Percentiles rank a stretch among this genome's conserved stretches.
phyloP scores from a whole-genome alignment of 495 filamentous ascomycete species.

The Rhypophila decipiens region DNA sequence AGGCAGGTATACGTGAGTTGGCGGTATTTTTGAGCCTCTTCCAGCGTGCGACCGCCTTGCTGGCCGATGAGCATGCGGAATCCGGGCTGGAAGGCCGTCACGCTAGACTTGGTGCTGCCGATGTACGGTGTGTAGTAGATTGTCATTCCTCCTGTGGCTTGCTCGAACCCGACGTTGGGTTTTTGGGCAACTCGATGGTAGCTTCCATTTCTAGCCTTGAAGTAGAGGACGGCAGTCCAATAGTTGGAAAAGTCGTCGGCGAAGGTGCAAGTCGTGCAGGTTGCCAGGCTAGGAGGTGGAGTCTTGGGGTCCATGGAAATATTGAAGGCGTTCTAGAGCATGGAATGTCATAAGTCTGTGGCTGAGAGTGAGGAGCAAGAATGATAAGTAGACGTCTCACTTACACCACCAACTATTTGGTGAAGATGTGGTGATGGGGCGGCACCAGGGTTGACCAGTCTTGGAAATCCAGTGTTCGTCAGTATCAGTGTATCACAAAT shows the following conservation, averaged over 20 bases:
- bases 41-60: slow-evolving; percentile 33
- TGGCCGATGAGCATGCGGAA: slow-evolving; percentile 73
- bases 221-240: slow-evolving; percentile 41
- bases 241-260: slow-evolving; percentile 21
- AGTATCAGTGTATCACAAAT: background rate
- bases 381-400: background rate
- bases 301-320: slow-evolving; percentile 26
- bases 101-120: slow-evolving; percentile 24
- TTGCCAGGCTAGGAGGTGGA: slow-evolving; percentile 31
- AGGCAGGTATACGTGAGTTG: slow-evolving; percentile 38
- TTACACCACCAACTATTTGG: slow-evolving; percentile 21
- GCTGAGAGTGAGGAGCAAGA: background rate
- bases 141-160: slow-evolving; percentile 35
- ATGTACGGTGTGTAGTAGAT: slow-evolving; percentile 38
- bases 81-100: slow-evolving; percentile 44
- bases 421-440: slow-evolving; percentile 21
- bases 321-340: slow-evolving; percentile 33
- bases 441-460: slow-evolving; percentile 19
- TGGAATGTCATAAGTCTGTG: background rate
- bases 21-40: slow-evolving; percentile 27
- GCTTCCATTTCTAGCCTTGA: slow-evolving; percentile 36
- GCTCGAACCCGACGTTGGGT: slow-evolving; percentile 30
- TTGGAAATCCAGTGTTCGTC: background rate
- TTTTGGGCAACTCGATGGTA: slow-evolving; percentile 33
- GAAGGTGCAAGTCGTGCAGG: slow-evolving; percentile 14